phyloP scores from a whole-genome alignment of 371 early-diverging fungal genomes.

The Zychaea mexicana region DNA sequence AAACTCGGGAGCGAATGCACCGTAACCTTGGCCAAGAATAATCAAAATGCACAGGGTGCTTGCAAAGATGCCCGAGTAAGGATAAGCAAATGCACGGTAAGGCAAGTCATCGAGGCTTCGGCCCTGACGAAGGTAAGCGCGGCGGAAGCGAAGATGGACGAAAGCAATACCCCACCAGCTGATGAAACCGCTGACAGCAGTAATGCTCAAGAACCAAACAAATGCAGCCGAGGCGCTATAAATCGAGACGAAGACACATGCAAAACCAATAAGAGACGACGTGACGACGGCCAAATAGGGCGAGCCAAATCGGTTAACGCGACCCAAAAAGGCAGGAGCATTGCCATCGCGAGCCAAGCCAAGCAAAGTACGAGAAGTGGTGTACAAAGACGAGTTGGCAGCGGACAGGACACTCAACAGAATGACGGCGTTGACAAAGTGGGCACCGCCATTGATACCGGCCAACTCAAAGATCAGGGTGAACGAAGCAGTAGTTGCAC shows the following conservation, averaged over 20 bases:
- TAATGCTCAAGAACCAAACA: conserved; percentile 71
- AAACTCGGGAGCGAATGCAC: conserved; percentile 31
- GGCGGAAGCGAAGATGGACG: conserved; percentile 83
- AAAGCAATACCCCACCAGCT: conserved; percentile 76
- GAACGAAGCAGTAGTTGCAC: conserved; percentile 66
- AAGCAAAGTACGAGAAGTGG: conserved; percentile 67
- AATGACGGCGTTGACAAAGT: conserved; percentile 71
- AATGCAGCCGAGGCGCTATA: conserved; percentile 66
- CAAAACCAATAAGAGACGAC: conserved; percentile 60
- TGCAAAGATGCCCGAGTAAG: conserved; percentile 62
- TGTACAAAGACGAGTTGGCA: conserved; percentile 46
- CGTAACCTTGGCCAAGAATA: conserved; percentile 57
- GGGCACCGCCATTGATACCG: conserved; percentile 63
- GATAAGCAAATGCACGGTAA: conserved; percentile 70
- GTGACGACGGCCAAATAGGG: conserved; percentile 56
- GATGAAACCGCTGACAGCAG: conserved; percentile 75
- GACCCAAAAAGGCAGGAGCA: conserved; percentile 58
- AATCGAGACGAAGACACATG: conserved; percentile 53
- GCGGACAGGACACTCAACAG: conserved; percentile 63
- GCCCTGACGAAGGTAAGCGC: conserved; percentile 73
- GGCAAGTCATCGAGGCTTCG: conserved; percentile 68
- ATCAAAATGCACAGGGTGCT: conserved; percentile 47
- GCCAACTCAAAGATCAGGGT: conserved; percentile 67
- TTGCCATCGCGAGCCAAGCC: conserved; percentile 67
- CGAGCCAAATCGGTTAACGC: conserved; percentile 56